phyloP scores from a whole-genome alignment of 2,329 filamentous ascomycete species.

The Epichloe gansuensis region DNA sequence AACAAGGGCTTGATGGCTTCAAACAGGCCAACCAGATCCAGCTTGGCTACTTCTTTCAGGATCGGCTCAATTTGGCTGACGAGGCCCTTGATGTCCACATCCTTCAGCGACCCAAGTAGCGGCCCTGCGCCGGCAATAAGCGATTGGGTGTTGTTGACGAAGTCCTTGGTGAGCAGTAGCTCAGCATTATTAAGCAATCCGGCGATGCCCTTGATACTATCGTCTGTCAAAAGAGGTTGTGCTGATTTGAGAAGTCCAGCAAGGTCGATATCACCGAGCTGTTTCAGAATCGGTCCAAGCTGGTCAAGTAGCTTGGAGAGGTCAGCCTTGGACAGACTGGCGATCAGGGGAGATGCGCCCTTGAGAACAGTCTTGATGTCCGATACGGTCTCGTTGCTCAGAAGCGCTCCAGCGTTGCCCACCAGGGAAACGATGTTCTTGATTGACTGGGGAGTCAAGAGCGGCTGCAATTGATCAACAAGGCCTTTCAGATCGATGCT shows the following conservation, averaged over 20 bases:
- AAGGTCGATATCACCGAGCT: slow-evolving; percentile 5
- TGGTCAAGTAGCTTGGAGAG: slow-evolving; percentile 4
- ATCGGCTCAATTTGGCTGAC: slow-evolving; percentile 15
- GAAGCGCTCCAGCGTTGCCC: not conserved
- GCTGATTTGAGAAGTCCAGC: slow-evolving; percentile 1
- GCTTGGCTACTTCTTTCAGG: slow-evolving; percentile 9
- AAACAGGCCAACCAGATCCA: slow-evolving; percentile 3
- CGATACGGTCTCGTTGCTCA: slow-evolving; percentile 2
- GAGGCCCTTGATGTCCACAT: slow-evolving; percentile 13
- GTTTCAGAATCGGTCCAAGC: slow-evolving; percentile 3
- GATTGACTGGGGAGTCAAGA: slow-evolving; percentile 16
- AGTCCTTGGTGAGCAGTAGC: slow-evolving; percentile 6
- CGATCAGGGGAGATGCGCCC: slow-evolving; percentile 3
- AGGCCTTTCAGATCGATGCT: slow-evolving; percentile 23
- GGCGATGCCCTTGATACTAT: slow-evolving; percentile 12
- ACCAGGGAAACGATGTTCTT: slow-evolving; percentile 15
- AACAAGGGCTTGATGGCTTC: slow-evolving; percentile 10
- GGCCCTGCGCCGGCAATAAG: slow-evolving; percentile 14
- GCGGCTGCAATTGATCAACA: slow-evolving; percentile 14
- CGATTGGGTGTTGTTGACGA: slow-evolving; percentile 11
- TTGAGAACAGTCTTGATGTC: slow-evolving; percentile 4
- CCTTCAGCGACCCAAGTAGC: slow-evolving; percentile 21
- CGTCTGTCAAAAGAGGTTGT: slow-evolving; percentile 9
- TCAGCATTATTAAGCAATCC: slow-evolving; percentile 2
- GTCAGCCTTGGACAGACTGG: slow-evolving; percentile 6